Conservation (phyloP, 2,329 filamentous ascomycete species). For the Trichoderma polysporum region DNA sequence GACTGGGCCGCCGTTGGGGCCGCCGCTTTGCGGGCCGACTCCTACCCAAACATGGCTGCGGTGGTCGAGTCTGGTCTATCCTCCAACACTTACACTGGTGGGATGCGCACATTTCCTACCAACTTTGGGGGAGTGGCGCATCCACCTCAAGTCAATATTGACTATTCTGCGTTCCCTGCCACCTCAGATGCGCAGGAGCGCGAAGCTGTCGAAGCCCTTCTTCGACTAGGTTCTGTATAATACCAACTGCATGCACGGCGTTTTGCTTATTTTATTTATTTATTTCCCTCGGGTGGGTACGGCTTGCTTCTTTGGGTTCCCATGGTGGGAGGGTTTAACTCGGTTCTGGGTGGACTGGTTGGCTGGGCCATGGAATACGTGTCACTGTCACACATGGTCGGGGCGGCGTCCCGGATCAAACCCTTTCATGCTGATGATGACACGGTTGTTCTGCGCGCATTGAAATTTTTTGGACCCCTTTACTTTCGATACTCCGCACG, state of each 20-base stretch:
- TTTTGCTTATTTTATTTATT: conserved; percentile 35
- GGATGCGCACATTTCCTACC: conserved; percentile 50
- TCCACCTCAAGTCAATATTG: conserved; percentile 51
- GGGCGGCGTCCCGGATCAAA: conserved; percentile 36
- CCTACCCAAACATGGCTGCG: conserved; percentile 56
- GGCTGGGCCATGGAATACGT: conserved; percentile 34
- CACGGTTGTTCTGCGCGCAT: conserved; percentile 31
- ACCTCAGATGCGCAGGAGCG: conserved; percentile 71
- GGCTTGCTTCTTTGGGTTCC: conserved; percentile 12
- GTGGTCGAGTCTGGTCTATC: conserved; percentile 50
- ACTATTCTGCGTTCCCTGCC: conserved; percentile 51
- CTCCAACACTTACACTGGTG: conserved; percentile 50
- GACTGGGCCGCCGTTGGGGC: conserved; percentile 92
- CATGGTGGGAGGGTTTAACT: conserved; percentile 21
- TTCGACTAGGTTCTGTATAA: conserved; percentile 79
- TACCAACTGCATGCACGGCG: conserved; percentile 54
- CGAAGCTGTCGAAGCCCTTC: conserved; percentile 76
- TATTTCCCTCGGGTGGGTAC: conserved; percentile 19
- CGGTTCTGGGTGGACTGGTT: conserved; percentile 29
- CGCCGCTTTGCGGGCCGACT: conserved; percentile 72
- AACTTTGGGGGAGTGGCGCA: conserved; percentile 52
- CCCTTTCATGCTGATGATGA: conserved; percentile 34
- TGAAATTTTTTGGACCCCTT: conserved; percentile 18
- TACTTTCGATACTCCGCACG: conserved; percentile 21
- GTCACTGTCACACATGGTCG: conserved; percentile 37